A percentile compares a stretch with the other conserved stretches of the same genome.
These are phyloP conservation scores for Xylaria telfairii DNA, from an alignment of 495 filamentous ascomycete genomes.

Conservation along the genomic window DNA sequence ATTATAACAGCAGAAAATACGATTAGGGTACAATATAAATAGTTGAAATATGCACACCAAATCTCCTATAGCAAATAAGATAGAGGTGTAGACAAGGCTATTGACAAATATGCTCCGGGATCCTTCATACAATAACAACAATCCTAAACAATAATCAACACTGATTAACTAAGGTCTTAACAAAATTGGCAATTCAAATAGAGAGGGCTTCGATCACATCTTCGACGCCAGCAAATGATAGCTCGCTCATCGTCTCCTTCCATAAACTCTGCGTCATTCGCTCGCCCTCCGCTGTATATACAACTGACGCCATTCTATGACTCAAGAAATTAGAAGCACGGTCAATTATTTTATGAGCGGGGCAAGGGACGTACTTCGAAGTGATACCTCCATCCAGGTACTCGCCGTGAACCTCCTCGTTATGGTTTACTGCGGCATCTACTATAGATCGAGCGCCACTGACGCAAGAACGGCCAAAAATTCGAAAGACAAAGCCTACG, in stretches of 20 bases:
- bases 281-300: constrained; percentile 46
- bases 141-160: neutral
- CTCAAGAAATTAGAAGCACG: neutral
- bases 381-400: constrained; percentile 29
- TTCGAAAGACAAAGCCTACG: neutral
- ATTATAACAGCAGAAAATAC: neutral
- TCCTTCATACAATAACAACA: neutral
- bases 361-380: constrained; percentile 40
- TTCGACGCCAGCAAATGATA: constrained; percentile 42
- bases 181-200: neutral
- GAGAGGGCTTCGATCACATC: constrained; percentile 7
- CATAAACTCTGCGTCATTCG: constrained; percentile 42
- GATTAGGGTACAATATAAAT: neutral
- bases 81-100: neutral
- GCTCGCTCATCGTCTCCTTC: constrained; percentile 50
- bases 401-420: constrained; percentile 12
- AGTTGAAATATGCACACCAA: neutral
- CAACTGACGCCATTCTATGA: constrained; percentile 11
- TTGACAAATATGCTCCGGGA: too few species aligned
- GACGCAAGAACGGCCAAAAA: constrained; percentile 18
- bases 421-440: constrained; percentile 8
- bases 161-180: neutral
- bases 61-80: neutral
- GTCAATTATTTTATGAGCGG: neutral
- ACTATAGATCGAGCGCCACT: constrained; percentile 15